Base-by-base conservation (phyloP, 2,329 filamentous ascomycete species). In the Sarocladium brachiariae region DNA sequence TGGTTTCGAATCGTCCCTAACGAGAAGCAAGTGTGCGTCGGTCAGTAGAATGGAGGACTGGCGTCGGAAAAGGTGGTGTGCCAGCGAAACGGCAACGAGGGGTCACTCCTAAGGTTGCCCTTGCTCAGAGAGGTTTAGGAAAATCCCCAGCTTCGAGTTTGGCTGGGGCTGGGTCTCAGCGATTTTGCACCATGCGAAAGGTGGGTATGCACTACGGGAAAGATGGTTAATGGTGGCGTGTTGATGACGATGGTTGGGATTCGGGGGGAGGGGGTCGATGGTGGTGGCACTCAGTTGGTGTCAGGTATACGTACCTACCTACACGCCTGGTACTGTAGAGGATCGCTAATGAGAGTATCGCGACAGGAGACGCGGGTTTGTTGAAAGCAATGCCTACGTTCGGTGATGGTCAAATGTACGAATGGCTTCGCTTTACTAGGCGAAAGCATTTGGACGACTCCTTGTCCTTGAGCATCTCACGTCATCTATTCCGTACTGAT, bases 201-300 rank as follows among this genome's bases (percentile, higher is more conserved):
- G 21, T 10, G 25, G 43, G 43, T 24, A 18, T 47, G 43, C 43
- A 33, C 27, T 7, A 16, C 43, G 43, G 27, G 43, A 47, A n/a
- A 47, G 27, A 13, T 16, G n/a, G 18, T 21, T 23, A 18, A 25
- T 30, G 25, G 43, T 47, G 43, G 43, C 43, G 43, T 47, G 43
- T 30, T 47, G 43, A 47, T 47, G 43, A 47, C 43, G 43, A 47
- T 47, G 43, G 10, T 47, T 33, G 24, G 43, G 43, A 18, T 21
- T 47, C 21, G 19, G 27, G n/a, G 10, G 6, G 7, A 18, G 34
- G 34, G 34, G 34, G 9, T 18, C n/a, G 9, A 16, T 10, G 18
- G 34, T 11, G 9, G 34, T 37, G 34, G n/a, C n/a, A n/a, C n/a
- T n/a, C n/a, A n/a, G n/a, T n/a, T n/a, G n/a, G n/a, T n/a, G n/a